These are phyloP conservation scores for Pueraria montana DNA, from an alignment of 306 rosid genomes.

Conservation along the genomic window DNA sequence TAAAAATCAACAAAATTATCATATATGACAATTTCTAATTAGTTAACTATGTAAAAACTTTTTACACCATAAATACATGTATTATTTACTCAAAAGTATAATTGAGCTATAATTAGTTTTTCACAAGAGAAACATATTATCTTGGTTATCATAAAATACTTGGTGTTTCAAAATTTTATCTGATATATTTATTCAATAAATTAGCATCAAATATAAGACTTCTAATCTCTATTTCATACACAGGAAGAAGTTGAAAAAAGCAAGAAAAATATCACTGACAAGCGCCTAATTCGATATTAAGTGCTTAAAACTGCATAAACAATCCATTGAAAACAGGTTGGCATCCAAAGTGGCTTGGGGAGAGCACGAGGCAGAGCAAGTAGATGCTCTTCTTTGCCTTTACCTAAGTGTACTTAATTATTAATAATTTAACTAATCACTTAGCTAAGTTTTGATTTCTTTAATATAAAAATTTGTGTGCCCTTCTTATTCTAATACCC, in stretches of 20 bases:
- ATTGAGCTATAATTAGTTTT: neutral
- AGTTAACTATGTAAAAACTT: no score
- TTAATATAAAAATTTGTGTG: slow-evolving; percentile 10
- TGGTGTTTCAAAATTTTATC: neutral
- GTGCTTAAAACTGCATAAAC: slow-evolving; percentile 53
- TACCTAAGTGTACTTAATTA: slow-evolving; percentile 47
- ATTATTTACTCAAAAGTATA: no score
- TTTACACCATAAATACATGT: no score
- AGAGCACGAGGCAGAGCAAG: slow-evolving; percentile 78
- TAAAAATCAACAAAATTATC: no score
- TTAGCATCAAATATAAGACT: neutral
- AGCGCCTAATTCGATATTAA: slow-evolving; percentile 49
- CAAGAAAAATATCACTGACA: slow-evolving; percentile 47
- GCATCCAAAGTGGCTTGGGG: slow-evolving; percentile 58
- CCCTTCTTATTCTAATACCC: slow-evolving; percentile 40
- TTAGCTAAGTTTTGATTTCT: slow-evolving; percentile 48
- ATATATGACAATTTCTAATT: no score
- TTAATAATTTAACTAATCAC: slow-evolving; percentile 36
- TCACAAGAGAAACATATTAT: neutral
- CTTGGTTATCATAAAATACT: neutral
- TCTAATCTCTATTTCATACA: neutral
- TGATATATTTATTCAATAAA: neutral
- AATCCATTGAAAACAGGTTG: slow-evolving; percentile 55
- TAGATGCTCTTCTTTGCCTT: slow-evolving; percentile 61
- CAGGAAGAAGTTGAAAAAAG: slow-evolving; percentile 25